Evolutionary conservation across 306 rosid species (phyloP).

Genomic region (Vigna reflexopilosa): DNA sequence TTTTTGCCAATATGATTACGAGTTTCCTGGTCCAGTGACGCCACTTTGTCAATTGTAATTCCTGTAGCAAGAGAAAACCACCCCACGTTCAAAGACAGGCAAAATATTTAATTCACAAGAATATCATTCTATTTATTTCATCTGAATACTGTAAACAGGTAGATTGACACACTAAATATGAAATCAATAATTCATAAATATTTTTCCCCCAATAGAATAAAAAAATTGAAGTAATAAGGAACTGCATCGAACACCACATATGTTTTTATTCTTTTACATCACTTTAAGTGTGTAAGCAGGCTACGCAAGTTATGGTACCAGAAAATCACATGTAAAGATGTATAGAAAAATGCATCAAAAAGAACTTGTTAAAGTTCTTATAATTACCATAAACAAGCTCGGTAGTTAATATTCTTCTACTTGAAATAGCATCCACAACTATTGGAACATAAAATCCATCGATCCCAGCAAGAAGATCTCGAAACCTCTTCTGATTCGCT

Average conservation of each 20-base stretch:
- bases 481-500: constrained; percentile 79
- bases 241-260: constrained; percentile 9
- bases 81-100: constrained; percentile 33
- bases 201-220: constrained; percentile 8
- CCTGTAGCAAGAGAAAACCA: constrained; percentile 67
- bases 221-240: constrained; percentile 9
- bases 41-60: constrained; percentile 90
- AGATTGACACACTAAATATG: neutral
- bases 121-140: constrained; percentile 18
- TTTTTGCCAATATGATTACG: constrained; percentile 86
- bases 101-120: constrained; percentile 27
- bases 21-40: constrained; percentile 79
- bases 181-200: constrained; percentile 12
- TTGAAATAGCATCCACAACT: constrained; percentile 78
- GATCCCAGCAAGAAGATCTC: constrained; percentile 58
- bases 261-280: constrained; percentile 16
- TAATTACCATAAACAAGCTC: constrained; percentile 81
- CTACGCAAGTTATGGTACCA: constrained; percentile 15
- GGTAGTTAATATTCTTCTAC: constrained; percentile 80
- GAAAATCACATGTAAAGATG: constrained; percentile 34
- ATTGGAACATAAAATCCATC: constrained; percentile 85
- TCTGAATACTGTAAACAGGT: constrained; percentile 9
- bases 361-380: constrained; percentile 18
- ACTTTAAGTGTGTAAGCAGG: neutral
- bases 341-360: constrained; percentile 33